Percentiles rank a stretch among this genome's conserved stretches.
Conservation (phyloP, 805 yeast species). For the Sungouiella blattae region DNA sequence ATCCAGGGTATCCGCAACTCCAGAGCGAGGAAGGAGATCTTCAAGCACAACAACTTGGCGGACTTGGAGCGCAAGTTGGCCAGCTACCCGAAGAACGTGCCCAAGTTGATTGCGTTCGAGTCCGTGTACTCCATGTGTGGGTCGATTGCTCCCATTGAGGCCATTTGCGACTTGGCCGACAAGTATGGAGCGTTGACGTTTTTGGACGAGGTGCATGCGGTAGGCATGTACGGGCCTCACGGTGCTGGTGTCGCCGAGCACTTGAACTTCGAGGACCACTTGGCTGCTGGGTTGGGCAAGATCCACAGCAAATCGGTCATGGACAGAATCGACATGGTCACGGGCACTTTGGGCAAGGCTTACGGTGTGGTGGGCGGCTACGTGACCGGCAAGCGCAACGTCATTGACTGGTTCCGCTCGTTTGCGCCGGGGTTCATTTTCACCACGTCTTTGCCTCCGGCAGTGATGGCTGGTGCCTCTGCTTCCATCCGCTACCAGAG, state of each 20-base stretch:
- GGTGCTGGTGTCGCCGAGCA: conserved; percentile 99
- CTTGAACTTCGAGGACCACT: conserved; percentile 80
- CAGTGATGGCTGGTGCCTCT: conserved; percentile 92
- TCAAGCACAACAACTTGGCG: conserved; percentile 82
- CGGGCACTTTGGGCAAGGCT: conserved; percentile 97
- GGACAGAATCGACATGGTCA: conserved; percentile 92
- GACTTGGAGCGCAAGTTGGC: conserved; percentile 80
- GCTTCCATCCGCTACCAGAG: conserved; percentile 86
- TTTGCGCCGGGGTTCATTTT: conserved; percentile 97
- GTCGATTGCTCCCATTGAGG: conserved; percentile 88
- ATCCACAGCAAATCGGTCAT: conserved; percentile 50
- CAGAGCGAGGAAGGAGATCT: conserved; percentile 80
- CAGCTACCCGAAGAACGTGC: conserved; percentile 78
- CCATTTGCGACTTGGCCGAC: conserved; percentile 92
- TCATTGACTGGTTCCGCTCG: conserved; percentile 94
- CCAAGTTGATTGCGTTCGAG: conserved; percentile 95
- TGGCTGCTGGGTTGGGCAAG: conserved; percentile 55
- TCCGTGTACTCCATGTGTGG: conserved; percentile 99
- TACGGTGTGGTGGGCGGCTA: conserved; percentile 98
- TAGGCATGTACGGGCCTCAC: conserved; percentile 98
- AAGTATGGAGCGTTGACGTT: conserved; percentile 97
- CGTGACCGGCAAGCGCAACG: conserved; percentile 78
- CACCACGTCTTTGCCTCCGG: conserved; percentile 96
- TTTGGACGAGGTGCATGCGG: conserved; percentile 98
- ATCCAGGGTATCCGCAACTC: conserved; percentile 93